phyloP scores from a whole-genome alignment of 768 basidiomycete species.

The Lentinula guzmanii region DNA sequence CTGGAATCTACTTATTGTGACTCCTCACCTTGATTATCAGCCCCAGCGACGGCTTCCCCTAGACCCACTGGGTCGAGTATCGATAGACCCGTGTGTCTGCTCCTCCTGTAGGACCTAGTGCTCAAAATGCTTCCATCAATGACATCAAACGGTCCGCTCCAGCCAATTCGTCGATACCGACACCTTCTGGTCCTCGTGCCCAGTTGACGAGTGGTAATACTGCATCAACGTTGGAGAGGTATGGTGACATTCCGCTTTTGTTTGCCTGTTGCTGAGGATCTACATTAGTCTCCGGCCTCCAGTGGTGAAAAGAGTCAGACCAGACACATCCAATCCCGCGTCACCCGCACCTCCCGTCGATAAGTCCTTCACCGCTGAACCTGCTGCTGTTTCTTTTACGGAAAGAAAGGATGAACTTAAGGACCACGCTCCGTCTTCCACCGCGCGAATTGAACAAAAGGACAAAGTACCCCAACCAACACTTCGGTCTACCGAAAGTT shows the following conservation, averaged over 20 bases:
- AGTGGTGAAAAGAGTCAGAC: slow-evolving; percentile 59
- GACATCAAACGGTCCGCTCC: slow-evolving; percentile 33
- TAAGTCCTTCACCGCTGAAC: neutral
- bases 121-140: slow-evolving; percentile 19
- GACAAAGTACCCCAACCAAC: slow-evolving; percentile 14
- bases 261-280: slow-evolving; percentile 6
- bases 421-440: neutral
- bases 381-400: neutral
- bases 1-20: neutral
- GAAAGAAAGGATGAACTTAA: neutral
- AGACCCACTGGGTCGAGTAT: slow-evolving; percentile 23
- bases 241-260: neutral
- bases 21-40: slow-evolving; percentile 10
- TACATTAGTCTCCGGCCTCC: slow-evolving; percentile 65
- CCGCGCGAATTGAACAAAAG: neutral
- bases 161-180: slow-evolving; percentile 22
- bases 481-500: slow-evolving; percentile 32
- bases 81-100: slow-evolving; percentile 26
- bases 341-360: slow-evolving; percentile 23
- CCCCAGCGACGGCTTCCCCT: slow-evolving; percentile 24
- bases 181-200: slow-evolving; percentile 53
- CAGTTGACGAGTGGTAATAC: slow-evolving; percentile 33
- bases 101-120: slow-evolving; percentile 34
- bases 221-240: slow-evolving; percentile 17
- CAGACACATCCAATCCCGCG: slow-evolving; percentile 30